Evolutionary conservation across 495 filamentous ascomycete species (phyloP).

Genomic region (Aspergillus wentii): DNA sequence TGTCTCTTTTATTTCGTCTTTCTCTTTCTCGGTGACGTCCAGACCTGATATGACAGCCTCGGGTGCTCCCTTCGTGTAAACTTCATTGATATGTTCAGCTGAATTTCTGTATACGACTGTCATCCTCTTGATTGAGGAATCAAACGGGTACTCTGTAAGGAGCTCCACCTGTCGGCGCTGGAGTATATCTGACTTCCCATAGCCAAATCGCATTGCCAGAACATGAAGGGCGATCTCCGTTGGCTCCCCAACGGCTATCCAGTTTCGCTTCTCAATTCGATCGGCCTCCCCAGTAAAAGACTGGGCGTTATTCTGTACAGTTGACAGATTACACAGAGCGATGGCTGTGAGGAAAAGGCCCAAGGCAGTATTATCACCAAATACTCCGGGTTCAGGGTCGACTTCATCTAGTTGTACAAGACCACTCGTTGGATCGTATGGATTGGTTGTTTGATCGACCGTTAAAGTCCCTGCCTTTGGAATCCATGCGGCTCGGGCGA

Average conservation of each 20-base stretch:
- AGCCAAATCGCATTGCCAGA: slow-evolving; percentile 66
- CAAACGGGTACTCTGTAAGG: slow-evolving; percentile 73
- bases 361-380: slow-evolving; percentile 36
- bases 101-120: slow-evolving; percentile 59
- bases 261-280: too few relatives aligned
- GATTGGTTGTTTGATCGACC: slow-evolving; percentile 48
- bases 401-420: slow-evolving; percentile 39
- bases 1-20: slow-evolving; percentile 51
- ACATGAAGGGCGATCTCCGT: slow-evolving; percentile 83
- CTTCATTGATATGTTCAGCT: slow-evolving; percentile 32
- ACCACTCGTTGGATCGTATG: slow-evolving; percentile 63
- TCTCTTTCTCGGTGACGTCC: slow-evolving; percentile 44
- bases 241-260: slow-evolving; percentile 75
- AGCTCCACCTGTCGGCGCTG: slow-evolving; percentile 55
- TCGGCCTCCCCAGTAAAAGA: too few relatives aligned
- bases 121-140: slow-evolving; percentile 80
- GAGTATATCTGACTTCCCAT: slow-evolving; percentile 51
- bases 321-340: slow-evolving; percentile 76
- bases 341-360: slow-evolving; percentile 62
- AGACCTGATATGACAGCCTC: slow-evolving; percentile 56
- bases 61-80: slow-evolving; percentile 66
- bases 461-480: slow-evolving; percentile 55
- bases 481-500: slow-evolving; percentile 74
- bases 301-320: slow-evolving; percentile 52
- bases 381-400: slow-evolving; percentile 17